Evolutionary conservation across 805 yeast species (phyloP), one percentile per base, ranked within the genome.

Genomic region (Ogataea dorogensis): DNA sequence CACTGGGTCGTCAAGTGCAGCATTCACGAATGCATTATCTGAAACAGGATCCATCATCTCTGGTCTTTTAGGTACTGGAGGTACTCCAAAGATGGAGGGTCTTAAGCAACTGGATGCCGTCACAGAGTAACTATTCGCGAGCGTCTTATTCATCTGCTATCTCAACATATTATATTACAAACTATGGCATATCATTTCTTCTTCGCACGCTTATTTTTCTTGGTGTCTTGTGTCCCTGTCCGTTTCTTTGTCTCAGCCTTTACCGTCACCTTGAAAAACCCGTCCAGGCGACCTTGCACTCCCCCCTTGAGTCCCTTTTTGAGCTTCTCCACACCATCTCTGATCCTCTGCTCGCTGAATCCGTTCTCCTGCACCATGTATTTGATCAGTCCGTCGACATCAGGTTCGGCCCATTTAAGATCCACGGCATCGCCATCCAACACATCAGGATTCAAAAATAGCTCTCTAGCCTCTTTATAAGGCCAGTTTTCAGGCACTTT

Each of bases 401-500:
- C 84, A 1, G 98, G 98, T 42, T 83, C 89, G 3, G 58, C 63
- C 98, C 98, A 93, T 58, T 88, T 87, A 51, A 93, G 57, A 2
- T 75, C 75, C 7, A 86, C 66, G 1, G 79, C 81, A 2, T 65
- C 63, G 2, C 84, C 79, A 23, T 73, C 70, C 5, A 68, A 56
- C 3, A 88, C 86, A 18, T 91, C 98, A 0, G 98, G 98, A 14
- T 79, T 67, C 50, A 80, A 60, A 56, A 93, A 91, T 30, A 93
- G 65, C 43, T 84, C 78, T 53, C 97, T 74, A 3, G 96, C 98
- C 49, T 83, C 95, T 42, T 76, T 77, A 54, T 70, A 89, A 2
- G 96, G 96, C 97, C 97, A 93, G 51, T 86, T 79, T 54, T 89
- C 97, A 2, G 98, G 98, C 17, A 93, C 73, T 53, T 80, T 82